phyloP scores from a whole-genome alignment of 2,329 filamentous ascomycete species.

The Penicillium sp. region DNA sequence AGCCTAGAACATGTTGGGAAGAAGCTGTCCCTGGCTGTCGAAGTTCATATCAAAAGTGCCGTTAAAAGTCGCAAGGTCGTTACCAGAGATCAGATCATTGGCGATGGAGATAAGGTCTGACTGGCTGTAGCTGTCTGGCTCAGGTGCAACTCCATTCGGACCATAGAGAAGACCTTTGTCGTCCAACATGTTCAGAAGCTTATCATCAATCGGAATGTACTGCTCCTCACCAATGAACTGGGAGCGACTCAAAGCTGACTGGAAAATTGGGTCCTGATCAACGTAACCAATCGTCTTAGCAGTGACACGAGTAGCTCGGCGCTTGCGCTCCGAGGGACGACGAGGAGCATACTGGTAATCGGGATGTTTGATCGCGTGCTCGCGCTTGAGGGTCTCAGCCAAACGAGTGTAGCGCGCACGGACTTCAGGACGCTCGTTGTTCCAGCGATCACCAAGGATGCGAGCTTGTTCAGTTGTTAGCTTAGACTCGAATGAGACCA shows the following conservation, averaged over 20 bases:
- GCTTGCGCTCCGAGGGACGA: conserved; percentile 5
- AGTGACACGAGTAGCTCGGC: background rate
- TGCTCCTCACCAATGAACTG: background rate
- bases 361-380: conserved; percentile 42
- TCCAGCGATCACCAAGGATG: conserved; percentile 45
- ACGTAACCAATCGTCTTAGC: background rate
- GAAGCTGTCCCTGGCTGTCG: background rate
- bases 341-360: conserved; percentile 48
- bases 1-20: background rate
- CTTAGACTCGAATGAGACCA: background rate
- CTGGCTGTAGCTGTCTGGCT: background rate
- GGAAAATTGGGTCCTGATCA: background rate
- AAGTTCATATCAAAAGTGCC: background rate
- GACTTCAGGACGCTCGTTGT: conserved; percentile 34
- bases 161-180: background rate
- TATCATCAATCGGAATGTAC: background rate
- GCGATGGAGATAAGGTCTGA: background rate
- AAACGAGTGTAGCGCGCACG: conserved; percentile 39
- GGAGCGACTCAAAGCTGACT: background rate
- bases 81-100: background rate
- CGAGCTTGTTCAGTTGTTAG: conserved; percentile 31
- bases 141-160: background rate
- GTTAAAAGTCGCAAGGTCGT: background rate
- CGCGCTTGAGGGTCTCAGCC: conserved; percentile 39
- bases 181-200: background rate